phyloP scores from a whole-genome alignment of 2,329 filamentous ascomycete species.

The Pseudogymnoascus sp. region DNA sequence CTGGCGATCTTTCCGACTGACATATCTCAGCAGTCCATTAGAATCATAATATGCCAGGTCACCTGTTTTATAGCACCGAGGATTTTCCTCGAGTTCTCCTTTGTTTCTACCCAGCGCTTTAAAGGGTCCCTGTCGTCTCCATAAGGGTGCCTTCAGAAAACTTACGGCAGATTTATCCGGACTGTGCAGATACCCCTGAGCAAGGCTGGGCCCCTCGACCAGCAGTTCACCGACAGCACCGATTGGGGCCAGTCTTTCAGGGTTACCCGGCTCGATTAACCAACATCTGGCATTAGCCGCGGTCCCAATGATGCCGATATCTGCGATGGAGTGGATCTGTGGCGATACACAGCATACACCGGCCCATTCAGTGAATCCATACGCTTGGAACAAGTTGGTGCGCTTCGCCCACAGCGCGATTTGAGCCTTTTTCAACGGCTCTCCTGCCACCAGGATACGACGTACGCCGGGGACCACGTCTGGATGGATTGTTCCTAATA shows the following conservation, averaged over 20 bases:
- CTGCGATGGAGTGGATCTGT: not conserved
- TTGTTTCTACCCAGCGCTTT: constrained; percentile 13
- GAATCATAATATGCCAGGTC: constrained; percentile 53
- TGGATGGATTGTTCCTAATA: constrained; percentile 76
- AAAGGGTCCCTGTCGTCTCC: not conserved
- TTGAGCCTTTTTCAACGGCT: constrained; percentile 49
- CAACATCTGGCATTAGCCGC: constrained; percentile 5
- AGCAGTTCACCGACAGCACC: constrained; percentile 5
- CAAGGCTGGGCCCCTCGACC: constrained; percentile 2
- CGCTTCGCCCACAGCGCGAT: constrained; percentile 26
- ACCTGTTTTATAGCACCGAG: constrained; percentile 51
- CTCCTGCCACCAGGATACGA: constrained; percentile 17
- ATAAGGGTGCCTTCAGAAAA: constrained; percentile 31
- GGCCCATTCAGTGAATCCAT: constrained; percentile 41
- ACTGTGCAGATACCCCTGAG: constrained; percentile 10
- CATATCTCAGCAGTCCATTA: constrained; percentile 52
- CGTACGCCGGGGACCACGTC: constrained; percentile 57
- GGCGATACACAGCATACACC: not conserved
- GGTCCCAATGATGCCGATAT: not conserved
- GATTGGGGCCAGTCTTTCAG: constrained; percentile 2
- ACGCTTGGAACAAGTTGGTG: constrained; percentile 40
- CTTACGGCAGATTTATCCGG: constrained; percentile 12
- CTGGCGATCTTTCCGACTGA: constrained; percentile 38
- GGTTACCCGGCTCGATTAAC: constrained; percentile 14
- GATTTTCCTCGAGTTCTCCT: constrained; percentile 54